Conservation (phyloP, 2,329 filamentous ascomycete genomes). For the Gliomastix tumulicola region DNA sequence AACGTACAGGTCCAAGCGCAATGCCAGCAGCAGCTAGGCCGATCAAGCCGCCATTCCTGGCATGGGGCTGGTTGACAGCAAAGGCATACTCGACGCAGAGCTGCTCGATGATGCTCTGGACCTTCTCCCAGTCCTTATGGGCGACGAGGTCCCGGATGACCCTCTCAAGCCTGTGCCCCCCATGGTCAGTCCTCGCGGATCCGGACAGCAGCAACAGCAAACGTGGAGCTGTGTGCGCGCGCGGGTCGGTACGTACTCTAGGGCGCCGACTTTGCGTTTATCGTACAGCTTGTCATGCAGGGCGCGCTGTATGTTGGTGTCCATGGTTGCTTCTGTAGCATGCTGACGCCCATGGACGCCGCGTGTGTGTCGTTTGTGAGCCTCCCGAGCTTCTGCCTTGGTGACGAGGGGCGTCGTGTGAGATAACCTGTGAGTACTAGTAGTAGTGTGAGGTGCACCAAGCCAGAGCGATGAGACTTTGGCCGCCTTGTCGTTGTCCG, state of each 20-base stretch:
- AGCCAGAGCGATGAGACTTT: too few species aligned
- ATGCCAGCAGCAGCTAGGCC: constrained; percentile 93
- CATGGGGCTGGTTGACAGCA: constrained; percentile 92
- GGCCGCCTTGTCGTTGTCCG: too few species aligned
- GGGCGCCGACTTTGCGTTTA: constrained; percentile 90
- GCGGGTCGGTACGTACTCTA: constrained; percentile 64
- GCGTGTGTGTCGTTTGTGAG: too few species aligned
- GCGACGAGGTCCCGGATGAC: constrained; percentile 79
- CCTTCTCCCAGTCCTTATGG: constrained; percentile 69
- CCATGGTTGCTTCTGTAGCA: constrained; percentile 50
- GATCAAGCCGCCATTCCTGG: constrained; percentile 91
- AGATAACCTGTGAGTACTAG: too few species aligned
- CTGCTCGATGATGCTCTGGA: constrained; percentile 86
- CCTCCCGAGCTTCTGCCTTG: too few species aligned
- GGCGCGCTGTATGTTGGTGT: constrained; percentile 79
- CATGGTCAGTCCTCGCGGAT: too few species aligned
- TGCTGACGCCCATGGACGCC: too few species aligned
- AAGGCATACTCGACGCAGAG: constrained; percentile 97
- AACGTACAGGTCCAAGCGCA: constrained; percentile 78
- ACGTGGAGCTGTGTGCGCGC: not conserved
- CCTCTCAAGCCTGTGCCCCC: constrained; percentile 89
- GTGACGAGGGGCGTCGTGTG: not conserved
- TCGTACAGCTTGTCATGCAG: constrained; percentile 99
- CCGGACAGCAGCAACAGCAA: too few species aligned
- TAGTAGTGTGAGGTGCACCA: too few species aligned